Evolutionary conservation across 345 rosid species (phyloP).

Genomic region (Salix suchowensis): DNA sequence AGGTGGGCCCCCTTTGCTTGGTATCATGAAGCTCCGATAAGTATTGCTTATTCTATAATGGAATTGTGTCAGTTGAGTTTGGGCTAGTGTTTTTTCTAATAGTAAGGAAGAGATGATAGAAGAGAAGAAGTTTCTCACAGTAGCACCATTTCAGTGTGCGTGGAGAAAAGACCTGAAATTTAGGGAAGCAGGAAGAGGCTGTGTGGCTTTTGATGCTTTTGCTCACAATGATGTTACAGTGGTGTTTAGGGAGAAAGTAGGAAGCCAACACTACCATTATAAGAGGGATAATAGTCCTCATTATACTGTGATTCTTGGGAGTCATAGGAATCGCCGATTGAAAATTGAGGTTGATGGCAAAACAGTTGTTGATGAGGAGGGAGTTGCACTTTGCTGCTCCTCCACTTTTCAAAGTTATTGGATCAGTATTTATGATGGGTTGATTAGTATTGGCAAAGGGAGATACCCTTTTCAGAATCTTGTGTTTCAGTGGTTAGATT

Average conservation of each 20-base stretch:
- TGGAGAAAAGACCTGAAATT: constrained; percentile 94
- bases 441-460: constrained; percentile 83
- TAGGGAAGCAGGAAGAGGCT: constrained; percentile 88
- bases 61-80: constrained; percentile 11
- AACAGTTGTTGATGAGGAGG: constrained; percentile 73
- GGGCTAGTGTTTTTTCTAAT: neutral
- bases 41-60: constrained; percentile 25
- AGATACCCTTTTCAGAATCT: constrained; percentile 95
- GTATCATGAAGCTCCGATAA: constrained; percentile 9
- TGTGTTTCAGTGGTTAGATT: constrained; percentile 84
- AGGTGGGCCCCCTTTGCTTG: constrained; percentile 11
- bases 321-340: constrained; percentile 79
- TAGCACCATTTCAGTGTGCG: constrained; percentile 98
- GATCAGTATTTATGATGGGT: constrained; percentile 89
- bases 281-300: constrained; percentile 90
- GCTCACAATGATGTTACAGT: constrained; percentile 94
- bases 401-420: constrained; percentile 84
- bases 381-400: constrained; percentile 72
- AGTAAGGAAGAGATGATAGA: constrained; percentile 31
- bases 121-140: constrained; percentile 65
- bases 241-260: constrained; percentile 89
- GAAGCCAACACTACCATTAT: constrained; percentile 88
- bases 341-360: constrained; percentile 90
- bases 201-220: constrained; percentile 90
- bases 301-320: constrained; percentile 92